phyloP scores from a whole-genome alignment of 1,284 basidiomycete species.

The Exsudoporus floridanus region DNA sequence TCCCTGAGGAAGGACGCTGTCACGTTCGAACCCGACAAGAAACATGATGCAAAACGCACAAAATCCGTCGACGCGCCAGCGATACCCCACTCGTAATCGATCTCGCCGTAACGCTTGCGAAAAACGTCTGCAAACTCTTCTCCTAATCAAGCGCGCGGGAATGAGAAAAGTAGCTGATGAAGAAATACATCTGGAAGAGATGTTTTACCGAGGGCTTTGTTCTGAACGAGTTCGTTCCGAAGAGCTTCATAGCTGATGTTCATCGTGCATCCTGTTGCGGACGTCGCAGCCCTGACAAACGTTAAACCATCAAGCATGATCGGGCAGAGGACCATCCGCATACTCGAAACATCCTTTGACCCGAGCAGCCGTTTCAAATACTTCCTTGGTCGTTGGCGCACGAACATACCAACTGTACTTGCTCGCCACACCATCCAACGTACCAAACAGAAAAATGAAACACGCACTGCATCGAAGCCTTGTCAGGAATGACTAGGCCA shows the following conservation, averaged over 20 bases:
- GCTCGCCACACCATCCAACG: background rate
- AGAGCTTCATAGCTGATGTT: slow-evolving; percentile 44
- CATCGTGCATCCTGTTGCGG: slow-evolving; percentile 67
- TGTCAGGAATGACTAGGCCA: slow-evolving; percentile 71
- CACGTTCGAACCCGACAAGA: background rate
- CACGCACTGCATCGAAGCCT: slow-evolving; percentile 60
- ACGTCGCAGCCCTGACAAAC: slow-evolving; percentile 13
- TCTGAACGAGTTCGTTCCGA: slow-evolving; percentile 65
- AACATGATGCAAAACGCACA: slow-evolving; percentile 12
- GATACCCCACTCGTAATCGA: slow-evolving; percentile 55
- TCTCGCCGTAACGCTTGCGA: slow-evolving; percentile 50
- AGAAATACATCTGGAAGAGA: background rate
- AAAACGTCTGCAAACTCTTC: slow-evolving; percentile 56
- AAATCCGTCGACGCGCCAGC: slow-evolving; percentile 70
- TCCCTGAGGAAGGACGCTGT: slow-evolving; percentile 8
- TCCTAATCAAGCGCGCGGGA: slow-evolving; percentile 36
- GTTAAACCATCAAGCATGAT: background rate
- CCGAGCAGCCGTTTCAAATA: slow-evolving; percentile 53
- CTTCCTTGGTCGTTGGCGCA: slow-evolving; percentile 62
- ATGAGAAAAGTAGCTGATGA: background rate
- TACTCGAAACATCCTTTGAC: slow-evolving; percentile 75
- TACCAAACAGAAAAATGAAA: background rate
- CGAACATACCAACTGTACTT: slow-evolving; percentile 61
- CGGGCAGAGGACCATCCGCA: slow-evolving; percentile 20
- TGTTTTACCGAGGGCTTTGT: slow-evolving; percentile 50